Base-by-base conservation (phyloP, 2,329 filamentous ascomycete genomes). In the Fusarium guadeloupense region DNA sequence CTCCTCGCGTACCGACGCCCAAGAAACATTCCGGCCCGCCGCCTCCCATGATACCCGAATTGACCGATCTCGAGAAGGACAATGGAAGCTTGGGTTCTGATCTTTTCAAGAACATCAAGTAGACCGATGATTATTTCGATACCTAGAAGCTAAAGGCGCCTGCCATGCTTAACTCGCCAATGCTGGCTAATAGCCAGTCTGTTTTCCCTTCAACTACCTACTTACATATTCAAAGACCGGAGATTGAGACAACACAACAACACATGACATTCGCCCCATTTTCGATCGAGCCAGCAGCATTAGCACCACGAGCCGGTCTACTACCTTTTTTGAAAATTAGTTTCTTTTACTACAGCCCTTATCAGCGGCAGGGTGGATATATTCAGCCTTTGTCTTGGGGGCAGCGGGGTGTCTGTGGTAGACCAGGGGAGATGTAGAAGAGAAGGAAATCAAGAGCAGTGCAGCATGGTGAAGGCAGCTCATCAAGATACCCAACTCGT, bases 81-180 rank as follows among this genome's bases (percentile, higher is more conserved):
- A 77, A 78, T 7, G 78, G 76, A 37, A 76, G 75, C 50, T 74
- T 84, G 26, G 83, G 83, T 44, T 73, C 75, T 54, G 83, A 86
- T 59, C 74, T 87, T 28, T 87, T 87, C 72, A 85, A 85, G 69
- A 78, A 82, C 60, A 86, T 87, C 71, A 84, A 84, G 69, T 85
- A 78, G 75, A 52, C 34, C 39, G 33, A 59, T 44, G 16, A 47
- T 25, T 39, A 38, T 38, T 51, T 41, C 39, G 61, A 60, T 31
- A 26, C 37, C 30, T 47, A 40, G n/a, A 28, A 48, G 47, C 44
- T 17, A 35, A 37, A 40, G 28, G 10, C 38, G 28, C 28, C 30
- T 33, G 23, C n/a, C 30, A 47, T 38, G 41, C 34, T 45, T 53
- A 26, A 59, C 23, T 39, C 42, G 31, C 23, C 28, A 48, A 49